A percentile compares a stretch with the other conserved stretches of the same genome.
Conservation (phyloP, 441 rosid genomes). For the Euphorbia celastroides region DNA sequence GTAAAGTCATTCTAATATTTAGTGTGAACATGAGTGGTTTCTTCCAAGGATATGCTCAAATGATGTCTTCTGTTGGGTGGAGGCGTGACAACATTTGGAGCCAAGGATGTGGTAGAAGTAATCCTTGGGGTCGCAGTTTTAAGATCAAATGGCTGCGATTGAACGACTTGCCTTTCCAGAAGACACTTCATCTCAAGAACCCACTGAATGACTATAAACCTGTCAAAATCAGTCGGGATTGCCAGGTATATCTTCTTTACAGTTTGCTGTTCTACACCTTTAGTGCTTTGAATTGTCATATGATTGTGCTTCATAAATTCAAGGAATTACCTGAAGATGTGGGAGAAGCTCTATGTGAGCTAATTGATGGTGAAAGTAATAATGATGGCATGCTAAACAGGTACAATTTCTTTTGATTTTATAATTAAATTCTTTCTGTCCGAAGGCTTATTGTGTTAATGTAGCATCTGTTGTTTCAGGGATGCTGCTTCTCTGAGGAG, state of each 20-base stretch:
- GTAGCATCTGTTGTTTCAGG: slow-evolving; percentile 32
- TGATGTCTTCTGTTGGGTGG: slow-evolving; percentile 93
- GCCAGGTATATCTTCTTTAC: slow-evolving; percentile 56
- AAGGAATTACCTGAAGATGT: slow-evolving; percentile 86
- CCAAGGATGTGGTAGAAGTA: slow-evolving; percentile 79
- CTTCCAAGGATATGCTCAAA: slow-evolving; percentile 99
- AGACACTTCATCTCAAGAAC: slow-evolving; percentile 93
- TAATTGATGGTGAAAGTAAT: slow-evolving; percentile 62
- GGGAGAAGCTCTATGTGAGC: slow-evolving; percentile 92
- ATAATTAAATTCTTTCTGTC: slow-evolving; percentile 11
- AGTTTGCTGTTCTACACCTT: slow-evolving; percentile 7
- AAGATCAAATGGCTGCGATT: slow-evolving; percentile 85
- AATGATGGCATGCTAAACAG: slow-evolving; percentile 42
- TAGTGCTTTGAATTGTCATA: slow-evolving; percentile 6
- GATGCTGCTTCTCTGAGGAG: slow-evolving; percentile 48
- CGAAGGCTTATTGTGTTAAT: slow-evolving; percentile 15
- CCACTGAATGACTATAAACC: slow-evolving; percentile 90
- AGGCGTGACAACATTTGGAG: slow-evolving; percentile 89
- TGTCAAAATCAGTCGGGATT: slow-evolving; percentile 97
- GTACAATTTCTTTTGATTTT: slow-evolving; percentile 29
- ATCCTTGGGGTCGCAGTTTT: slow-evolving; percentile 94
- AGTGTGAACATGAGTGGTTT: slow-evolving; percentile 99
- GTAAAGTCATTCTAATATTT: slow-evolving; percentile 74
- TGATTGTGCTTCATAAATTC: slow-evolving; percentile 19
- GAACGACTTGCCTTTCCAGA: slow-evolving; percentile 85